Base-by-base conservation (phyloP, 2,329 filamentous ascomycete species). In the Chalaropsis ovoidea region DNA sequence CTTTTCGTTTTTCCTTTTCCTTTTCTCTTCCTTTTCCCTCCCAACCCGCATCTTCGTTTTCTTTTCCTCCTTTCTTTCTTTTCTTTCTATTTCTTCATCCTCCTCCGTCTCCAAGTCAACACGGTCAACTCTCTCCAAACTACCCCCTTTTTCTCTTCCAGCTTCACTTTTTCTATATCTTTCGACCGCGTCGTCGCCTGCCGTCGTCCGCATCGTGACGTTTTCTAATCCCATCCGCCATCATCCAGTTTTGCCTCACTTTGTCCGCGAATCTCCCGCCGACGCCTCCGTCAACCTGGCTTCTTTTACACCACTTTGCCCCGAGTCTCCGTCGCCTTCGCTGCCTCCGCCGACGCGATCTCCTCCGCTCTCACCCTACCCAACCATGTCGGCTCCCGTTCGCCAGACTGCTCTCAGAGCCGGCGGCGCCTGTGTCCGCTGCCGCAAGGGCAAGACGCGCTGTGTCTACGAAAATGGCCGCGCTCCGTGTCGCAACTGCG, bases 391-490 rank as follows among this genome's bases (percentile, higher is more conserved):
- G 70, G 73, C 80, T 69, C 65, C 65, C n/a, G 78, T 81, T 71
- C 80, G 82, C 74, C 80, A 80, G 70, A 84, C 82, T 69, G 82
- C 82, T 73, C 80, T 84, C 65, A 78, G 82, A 72, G 82, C 82
- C 73, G 82, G 82, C 72, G 82, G 81, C 70, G 82, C 82, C 70
- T 85, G 82, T 70, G 82, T 84, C 69, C 81, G 82, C 74, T 85
- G 82, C 74, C 81, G 82, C 73, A 85, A 84, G 72, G 82, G 82
- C 75, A 85, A 85, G 74, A 85, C 82, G 63, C 84, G 84, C 71
- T 85, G 82, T 69, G 82, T 84, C 70, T 85, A 85, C 75, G 82
- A 84, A 69, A 84, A 82, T 70, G 82, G 81, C 63, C 78, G 81
- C 72, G 80, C 81, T n/a, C 82, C 82, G 13, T 85, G 82, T 76